These are phyloP conservation scores for Beta vulgaris DNA, from an alignment of 148 eudicot species.

Conservation along the genomic window DNA sequence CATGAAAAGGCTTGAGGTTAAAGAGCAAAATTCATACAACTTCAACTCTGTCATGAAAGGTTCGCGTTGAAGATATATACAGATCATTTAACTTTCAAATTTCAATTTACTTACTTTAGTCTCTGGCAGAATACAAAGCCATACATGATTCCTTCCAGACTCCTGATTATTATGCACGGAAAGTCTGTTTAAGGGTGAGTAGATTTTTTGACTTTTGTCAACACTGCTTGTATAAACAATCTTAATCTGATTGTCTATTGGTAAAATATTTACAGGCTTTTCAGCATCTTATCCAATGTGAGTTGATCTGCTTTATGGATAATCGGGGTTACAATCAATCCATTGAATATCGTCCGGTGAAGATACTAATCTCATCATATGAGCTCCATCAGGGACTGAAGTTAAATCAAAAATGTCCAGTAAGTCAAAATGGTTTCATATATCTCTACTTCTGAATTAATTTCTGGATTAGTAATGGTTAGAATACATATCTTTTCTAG, in stretches of 20 bases:
- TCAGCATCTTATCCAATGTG: constrained; percentile 79
- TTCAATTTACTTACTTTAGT: background rate
- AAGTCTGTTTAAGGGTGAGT: constrained; percentile 79
- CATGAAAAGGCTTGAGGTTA: constrained; percentile 85
- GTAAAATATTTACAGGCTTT: constrained; percentile 55
- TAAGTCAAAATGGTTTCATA: constrained; percentile 34
- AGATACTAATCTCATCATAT: constrained; percentile 60
- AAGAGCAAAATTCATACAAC: constrained; percentile 73
- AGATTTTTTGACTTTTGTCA: background rate
- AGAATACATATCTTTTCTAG: too few relatives aligned
- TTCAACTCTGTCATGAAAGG: constrained; percentile 93
- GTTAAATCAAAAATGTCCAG: constrained; percentile 62
- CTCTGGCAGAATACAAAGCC: constrained; percentile 70
- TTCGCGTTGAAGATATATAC: constrained; percentile 23
- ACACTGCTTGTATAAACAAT: background rate
- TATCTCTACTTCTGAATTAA: background rate
- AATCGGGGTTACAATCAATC: constrained; percentile 70
- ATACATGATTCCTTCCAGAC: constrained; percentile 72
- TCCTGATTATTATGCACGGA: constrained; percentile 68
- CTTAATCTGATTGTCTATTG: constrained; percentile 11
- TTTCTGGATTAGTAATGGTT: background rate
- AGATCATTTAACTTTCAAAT: background rate
- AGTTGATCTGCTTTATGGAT: constrained; percentile 60
- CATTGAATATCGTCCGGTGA: constrained; percentile 75
- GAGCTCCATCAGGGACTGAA: constrained; percentile 78